Evolutionary conservation across 2,329 filamentous ascomycete genomes (phyloP).

Genomic region (Trichoderma sp.): DNA sequence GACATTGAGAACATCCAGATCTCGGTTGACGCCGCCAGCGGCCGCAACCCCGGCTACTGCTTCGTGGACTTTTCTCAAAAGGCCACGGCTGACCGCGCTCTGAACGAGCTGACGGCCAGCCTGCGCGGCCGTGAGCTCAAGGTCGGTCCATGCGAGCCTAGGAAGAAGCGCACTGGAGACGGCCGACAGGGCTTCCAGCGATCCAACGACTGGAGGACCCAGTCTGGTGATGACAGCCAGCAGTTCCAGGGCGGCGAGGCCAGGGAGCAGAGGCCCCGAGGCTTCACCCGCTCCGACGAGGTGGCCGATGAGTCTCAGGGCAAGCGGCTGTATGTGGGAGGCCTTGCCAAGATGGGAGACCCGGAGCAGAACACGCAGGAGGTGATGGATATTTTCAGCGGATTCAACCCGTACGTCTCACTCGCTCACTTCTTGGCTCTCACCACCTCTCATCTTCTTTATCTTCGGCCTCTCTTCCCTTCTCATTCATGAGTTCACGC

Average conservation of each 20-base stretch:
- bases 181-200: constrained; percentile 41
- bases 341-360: constrained; percentile 52
- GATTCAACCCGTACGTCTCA: constrained; percentile 44
- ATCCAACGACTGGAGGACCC: constrained; percentile 49
- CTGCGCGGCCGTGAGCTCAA: constrained; percentile 63
- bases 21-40: constrained; percentile 67
- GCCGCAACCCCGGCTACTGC: constrained; percentile 72
- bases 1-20: constrained; percentile 63
- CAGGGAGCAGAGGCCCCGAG: constrained; percentile 36
- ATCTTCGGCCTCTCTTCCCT: background rate
- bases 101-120: constrained; percentile 56
- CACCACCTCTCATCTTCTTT: background rate
- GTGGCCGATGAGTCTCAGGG: constrained; percentile 38
- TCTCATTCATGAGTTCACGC: background rate
- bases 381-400: constrained; percentile 51
- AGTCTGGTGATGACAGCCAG: constrained; percentile 29
- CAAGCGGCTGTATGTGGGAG: constrained; percentile 54
- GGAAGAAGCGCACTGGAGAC: constrained; percentile 39
- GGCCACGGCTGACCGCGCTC: constrained; percentile 55
- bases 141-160: constrained; percentile 66
- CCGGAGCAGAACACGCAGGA: constrained; percentile 51
- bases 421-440: background rate
- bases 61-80: constrained; percentile 67
- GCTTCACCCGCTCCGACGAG: constrained; percentile 40
- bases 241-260: constrained; percentile 18